Evolutionary conservation across 257 asterid genomes (phyloP), one percentile per base, ranked within the genome.

Genomic region (Craterostigma plantagineum): DNA sequence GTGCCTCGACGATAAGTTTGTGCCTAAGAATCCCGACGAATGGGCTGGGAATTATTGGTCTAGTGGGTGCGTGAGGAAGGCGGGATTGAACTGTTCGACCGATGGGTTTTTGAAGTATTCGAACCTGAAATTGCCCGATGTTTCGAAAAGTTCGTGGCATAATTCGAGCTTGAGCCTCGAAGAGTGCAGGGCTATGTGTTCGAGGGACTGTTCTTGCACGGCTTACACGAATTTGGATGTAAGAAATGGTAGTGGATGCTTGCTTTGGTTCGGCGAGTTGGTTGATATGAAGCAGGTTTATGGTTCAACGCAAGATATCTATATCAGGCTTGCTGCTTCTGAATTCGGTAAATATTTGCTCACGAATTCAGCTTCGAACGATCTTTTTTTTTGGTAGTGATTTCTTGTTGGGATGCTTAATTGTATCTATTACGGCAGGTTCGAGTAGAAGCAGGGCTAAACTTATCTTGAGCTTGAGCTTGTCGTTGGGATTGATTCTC

Each of bases 221-320:
- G 98, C 74, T 0, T 90, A 76, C 18, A 35, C 92, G 0, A 66
- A 57, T 39, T 61, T 75, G 0, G 68, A 82, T 49, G 57, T 87
- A 7, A 55, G 53, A 9, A 57, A 47, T 7, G 73, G 58, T 8
- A 56, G 63, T 16, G 98, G 98, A 7, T 90, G 98, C 46, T 91
- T 64, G 0, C 45, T 72, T 46, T 90, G 98, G 98, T 46, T 67
- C 37, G 42, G 39, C 16, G 82, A 72, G 42, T 68, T 90, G 17
- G 42, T 74, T 27, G 98, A 90, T 16, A 64, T 90, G 91, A 35
- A 93, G 69, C 95, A 70, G 67, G 83, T 71, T 47, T 69, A 92
- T 45, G 66, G 54, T 48, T 92, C 92, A 42, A 95, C 86, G 10
- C 93, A 90, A 63, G 60, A 64, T 38, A 72, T 83, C 7, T 68